Conservation (phyloP, 768 basidiomycete genomes). For the Psilocybe tampanensis region DNA sequence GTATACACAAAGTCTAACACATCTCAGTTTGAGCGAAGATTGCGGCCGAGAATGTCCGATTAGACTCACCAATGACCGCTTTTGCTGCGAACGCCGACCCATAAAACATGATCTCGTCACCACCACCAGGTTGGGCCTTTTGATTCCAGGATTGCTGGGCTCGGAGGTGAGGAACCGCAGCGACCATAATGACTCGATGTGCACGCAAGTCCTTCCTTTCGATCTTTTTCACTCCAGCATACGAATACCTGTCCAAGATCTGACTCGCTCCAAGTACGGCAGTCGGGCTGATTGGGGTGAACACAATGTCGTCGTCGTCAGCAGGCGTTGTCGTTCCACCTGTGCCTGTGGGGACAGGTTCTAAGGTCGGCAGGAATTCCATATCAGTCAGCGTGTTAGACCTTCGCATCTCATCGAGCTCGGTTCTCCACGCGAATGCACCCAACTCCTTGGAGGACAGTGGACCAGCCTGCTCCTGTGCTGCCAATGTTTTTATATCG, state of each 20-base stretch:
- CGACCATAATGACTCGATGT: slow-evolving; percentile 11
- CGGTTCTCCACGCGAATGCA: slow-evolving; percentile 14
- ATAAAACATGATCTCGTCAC: slow-evolving; percentile 16
- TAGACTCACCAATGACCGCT: slow-evolving; percentile 27
- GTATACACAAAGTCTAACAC: slow-evolving; percentile 33
- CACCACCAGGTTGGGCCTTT: not conserved
- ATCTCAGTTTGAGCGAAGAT: not conserved
- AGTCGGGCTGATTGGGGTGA: not conserved
- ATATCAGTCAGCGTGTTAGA: slow-evolving; percentile 36
- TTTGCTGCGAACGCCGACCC: slow-evolving; percentile 23
- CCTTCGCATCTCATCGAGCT: slow-evolving; percentile 35
- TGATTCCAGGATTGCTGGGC: slow-evolving; percentile 25
- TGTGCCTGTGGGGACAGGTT: not conserved
- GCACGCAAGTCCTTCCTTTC: slow-evolving; percentile 7
- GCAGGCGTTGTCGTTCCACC: not conserved
- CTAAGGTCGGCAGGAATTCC: slow-evolving; percentile 23
- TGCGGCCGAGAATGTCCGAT: too few species aligned
- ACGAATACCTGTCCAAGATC: not conserved
- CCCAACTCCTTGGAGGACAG: not conserved
- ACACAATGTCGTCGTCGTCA: not conserved
- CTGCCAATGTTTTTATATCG: not conserved
- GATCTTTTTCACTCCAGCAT: not conserved
- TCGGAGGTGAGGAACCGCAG: slow-evolving; percentile 27
- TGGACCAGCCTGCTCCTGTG: not conserved
- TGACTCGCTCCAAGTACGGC: not conserved